A percentile compares a stretch with the other conserved stretches of the same genome.
Evolutionary conservation across 2,329 filamentous ascomycete genomes (phyloP).

Genomic region (Cladorrhinum sp.): DNA sequence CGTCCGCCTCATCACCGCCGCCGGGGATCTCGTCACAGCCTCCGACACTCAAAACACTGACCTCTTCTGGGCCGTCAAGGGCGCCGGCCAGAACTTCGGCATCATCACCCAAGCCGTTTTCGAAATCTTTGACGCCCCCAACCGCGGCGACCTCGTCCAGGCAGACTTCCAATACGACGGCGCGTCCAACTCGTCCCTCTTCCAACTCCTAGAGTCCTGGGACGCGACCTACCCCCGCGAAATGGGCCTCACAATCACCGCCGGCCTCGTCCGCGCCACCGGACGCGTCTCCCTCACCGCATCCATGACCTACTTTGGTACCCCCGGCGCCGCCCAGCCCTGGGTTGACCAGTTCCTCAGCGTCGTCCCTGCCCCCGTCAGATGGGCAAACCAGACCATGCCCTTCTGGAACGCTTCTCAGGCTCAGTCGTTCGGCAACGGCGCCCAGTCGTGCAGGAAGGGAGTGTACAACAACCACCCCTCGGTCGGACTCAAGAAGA

Average conservation of each 20-base stretch:
- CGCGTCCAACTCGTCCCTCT: not conserved
- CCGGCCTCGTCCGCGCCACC: not conserved
- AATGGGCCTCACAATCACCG: not conserved
- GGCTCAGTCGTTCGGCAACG: no score
- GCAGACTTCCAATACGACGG: conserved; percentile 2
- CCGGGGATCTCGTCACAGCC: conserved; percentile 25
- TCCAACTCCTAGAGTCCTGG: no score
- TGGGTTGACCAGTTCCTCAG: no score
- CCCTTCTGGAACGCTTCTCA: no score
- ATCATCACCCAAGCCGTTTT: conserved; percentile 24
- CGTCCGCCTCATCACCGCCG: conserved; percentile 1
- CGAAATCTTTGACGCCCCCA: not conserved
- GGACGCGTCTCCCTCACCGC: not conserved
- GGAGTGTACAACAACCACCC: no score
- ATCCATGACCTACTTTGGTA: not conserved
- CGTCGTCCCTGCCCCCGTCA: no score
- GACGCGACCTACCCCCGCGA: no score
- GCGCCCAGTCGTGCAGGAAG: no score
- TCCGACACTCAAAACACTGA: conserved; percentile 33
- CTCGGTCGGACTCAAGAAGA: no score
- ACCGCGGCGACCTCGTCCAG: conserved; percentile 2
- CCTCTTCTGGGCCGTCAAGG: conserved; percentile 34
- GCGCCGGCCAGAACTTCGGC: conserved; percentile 35
- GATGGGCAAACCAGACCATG: no score
- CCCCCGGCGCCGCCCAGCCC: no score